Conservation (phyloP, 495 filamentous ascomycete genomes). For the Penicillium maclennaniae region DNA sequence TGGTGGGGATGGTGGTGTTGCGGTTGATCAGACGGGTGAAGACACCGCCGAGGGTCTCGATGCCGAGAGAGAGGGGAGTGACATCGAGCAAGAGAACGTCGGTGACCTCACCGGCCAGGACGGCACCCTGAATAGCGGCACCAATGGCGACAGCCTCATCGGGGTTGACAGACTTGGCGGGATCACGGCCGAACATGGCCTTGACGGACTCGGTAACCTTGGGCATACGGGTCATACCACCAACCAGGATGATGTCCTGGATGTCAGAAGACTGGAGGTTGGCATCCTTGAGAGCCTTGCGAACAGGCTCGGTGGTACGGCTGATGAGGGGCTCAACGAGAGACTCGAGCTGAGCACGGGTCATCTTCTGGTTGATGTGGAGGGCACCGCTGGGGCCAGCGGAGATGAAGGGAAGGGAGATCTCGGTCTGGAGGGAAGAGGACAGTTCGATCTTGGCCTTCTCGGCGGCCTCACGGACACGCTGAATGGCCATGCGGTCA, state of each 20-base stretch:
- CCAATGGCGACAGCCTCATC: constrained; percentile 99
- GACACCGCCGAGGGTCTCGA: constrained; percentile 98
- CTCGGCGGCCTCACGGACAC: constrained; percentile 98
- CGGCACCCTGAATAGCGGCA: constrained; percentile 96
- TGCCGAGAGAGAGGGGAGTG: constrained; percentile 96
- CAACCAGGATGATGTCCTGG: constrained; percentile 97
- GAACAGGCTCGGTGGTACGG: constrained; percentile 85
- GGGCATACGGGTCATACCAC: constrained; percentile 99
- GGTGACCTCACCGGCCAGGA: constrained; percentile 94
- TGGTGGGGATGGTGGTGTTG: constrained; percentile 99
- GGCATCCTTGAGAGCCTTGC: constrained; percentile 97
- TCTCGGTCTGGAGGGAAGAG: constrained; percentile 93
- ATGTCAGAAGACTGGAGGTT: constrained; percentile 91
- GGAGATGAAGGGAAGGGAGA: constrained; percentile 93
- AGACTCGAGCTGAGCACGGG: constrained; percentile 85
- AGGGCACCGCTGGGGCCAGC: constrained; percentile 91
- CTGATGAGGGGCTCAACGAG: constrained; percentile 89
- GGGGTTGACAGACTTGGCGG: constrained; percentile 98
- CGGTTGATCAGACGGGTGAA: constrained; percentile 99
- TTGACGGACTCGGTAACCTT: constrained; percentile 98
- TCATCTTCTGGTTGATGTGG: constrained; percentile 96
- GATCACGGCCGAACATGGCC: constrained; percentile 95
- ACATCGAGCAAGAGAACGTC: constrained; percentile 96
- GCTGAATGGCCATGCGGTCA: constrained; percentile 98
- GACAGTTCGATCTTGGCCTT: constrained; percentile 99